Evolutionary conservation across 768 basidiomycete species (phyloP), one percentile per base, ranked within the genome.

Genomic region (Russula emetica): DNA sequence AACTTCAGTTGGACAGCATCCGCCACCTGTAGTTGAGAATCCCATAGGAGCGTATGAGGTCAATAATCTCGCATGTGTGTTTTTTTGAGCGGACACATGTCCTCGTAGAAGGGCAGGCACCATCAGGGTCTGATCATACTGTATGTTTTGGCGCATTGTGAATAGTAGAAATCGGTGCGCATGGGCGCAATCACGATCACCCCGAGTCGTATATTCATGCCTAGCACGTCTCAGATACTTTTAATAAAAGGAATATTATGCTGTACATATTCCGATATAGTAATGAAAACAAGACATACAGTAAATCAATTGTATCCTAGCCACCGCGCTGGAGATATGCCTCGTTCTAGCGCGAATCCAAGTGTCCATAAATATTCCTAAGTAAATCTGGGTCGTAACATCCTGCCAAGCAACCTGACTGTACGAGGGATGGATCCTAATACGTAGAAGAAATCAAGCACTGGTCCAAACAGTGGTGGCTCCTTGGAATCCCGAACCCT

Each of bases 401-500:
- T 16, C 38, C 60, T 49, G 20, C 24, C 24, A 9, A 55, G 34
- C 5, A 9, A 61, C 49, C 49, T 42, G 22, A 38, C n/a, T 24
- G 32, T 9, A 14, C 36, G 47, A 7, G 55, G 47, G 16, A 62
- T 57, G 7, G 30, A 63, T 10, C 0, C 14, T 18, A 63, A 28
- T 34, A 13, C 6, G 16, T 63, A 24, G 24, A 44, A 9, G 8
- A 42, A 20, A 26, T 62, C 55, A 1, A 62, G 24, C 3, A 58
- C 1, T 11, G 18, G 7, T 14, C 11, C 9, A 6, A n/a, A 18
- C 1, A 49, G 6, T 10, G 18, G 16, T 22, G 61, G 26, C 20
- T 62, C 62, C 10, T 20, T 24, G 16, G 22, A 40, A 2, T 34
- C 6, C 22, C 62, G 38, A 51, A 34, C 5, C 55, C 55, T 62